Conservation (phyloP, 805 yeast species). For the Kluyveromyces dobzhanskii region DNA sequence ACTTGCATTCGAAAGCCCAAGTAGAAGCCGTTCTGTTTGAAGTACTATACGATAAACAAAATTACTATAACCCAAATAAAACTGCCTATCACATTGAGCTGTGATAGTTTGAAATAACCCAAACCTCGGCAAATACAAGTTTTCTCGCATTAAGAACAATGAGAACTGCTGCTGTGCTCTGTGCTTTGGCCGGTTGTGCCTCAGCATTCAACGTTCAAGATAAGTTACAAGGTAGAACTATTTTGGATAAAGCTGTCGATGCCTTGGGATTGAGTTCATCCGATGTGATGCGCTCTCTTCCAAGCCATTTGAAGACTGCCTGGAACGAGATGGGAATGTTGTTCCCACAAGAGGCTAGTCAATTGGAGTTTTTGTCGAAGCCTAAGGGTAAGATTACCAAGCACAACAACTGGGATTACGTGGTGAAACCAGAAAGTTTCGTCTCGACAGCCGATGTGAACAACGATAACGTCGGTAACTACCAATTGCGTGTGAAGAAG, state of each 20-base stretch:
- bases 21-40: too few relatives aligned
- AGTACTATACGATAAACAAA: too few relatives aligned
- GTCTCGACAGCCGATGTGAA: conserved; percentile 24
- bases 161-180: background rate
- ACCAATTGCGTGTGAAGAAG: conserved; percentile 54
- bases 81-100: too few relatives aligned
- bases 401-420: conserved; percentile 23
- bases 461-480: conserved; percentile 34
- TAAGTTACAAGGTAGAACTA: conserved; percentile 11
- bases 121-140: too few relatives aligned
- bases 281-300: conserved; percentile 32
- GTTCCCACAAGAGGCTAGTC: conserved; percentile 48
- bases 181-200: conserved; percentile 1
- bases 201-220: conserved; percentile 7
- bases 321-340: conserved; percentile 59
- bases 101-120: too few relatives aligned
- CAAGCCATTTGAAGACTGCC: conserved; percentile 39
- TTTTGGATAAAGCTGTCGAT: conserved; percentile 42
- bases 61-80: too few relatives aligned
- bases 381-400: conserved; percentile 34
- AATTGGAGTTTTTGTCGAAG: conserved; percentile 40
- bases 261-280: conserved; percentile 40
- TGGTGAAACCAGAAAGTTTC: conserved; percentile 27
- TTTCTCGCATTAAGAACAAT: background rate
- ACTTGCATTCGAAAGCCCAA: too few relatives aligned